phyloP scores from a whole-genome alignment of 345 rosid genomes.

The Mallotus nudiflorus region DNA sequence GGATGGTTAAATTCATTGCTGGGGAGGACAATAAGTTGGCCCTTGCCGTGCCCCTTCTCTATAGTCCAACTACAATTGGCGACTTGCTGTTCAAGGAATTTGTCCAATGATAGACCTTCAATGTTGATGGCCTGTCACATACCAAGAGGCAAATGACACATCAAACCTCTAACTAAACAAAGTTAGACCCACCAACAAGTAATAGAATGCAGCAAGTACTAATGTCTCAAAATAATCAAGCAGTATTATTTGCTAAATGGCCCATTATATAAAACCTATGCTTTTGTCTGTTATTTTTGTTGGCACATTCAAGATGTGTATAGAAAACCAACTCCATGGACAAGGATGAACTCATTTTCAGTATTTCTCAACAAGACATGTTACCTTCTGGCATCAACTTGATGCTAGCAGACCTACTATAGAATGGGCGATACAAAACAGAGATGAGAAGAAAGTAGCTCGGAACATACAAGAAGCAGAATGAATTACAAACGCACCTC shows the following conservation, averaged over 20 bases:
- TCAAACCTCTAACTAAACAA: too few species aligned
- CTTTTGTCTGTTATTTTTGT: background rate
- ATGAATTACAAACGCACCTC: slow-evolving; percentile 59
- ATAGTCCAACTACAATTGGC: slow-evolving; percentile 66
- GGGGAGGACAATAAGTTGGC: slow-evolving; percentile 58
- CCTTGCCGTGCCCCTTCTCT: slow-evolving; percentile 65
- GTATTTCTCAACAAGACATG: background rate
- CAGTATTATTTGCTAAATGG: background rate
- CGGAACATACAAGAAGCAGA: background rate
- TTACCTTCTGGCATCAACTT: background rate
- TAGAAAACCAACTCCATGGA: background rate
- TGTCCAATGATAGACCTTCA: slow-evolving; percentile 82
- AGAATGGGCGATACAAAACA: background rate
- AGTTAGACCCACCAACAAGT: background rate
- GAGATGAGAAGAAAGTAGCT: background rate
- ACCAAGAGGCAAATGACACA: too few species aligned
- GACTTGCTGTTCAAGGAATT: slow-evolving; percentile 75
- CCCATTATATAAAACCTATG: background rate
- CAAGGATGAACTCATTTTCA: background rate
- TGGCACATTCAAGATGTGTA: background rate
- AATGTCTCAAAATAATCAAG: background rate
- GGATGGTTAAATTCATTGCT: slow-evolving; percentile 81
- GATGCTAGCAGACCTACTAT: background rate
- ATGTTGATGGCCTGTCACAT: slow-evolving; percentile 68
- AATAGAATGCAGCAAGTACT: too few species aligned